Evolutionary conservation across 495 filamentous ascomycete species (phyloP).

Genomic region (Cetradonia linearis): DNA sequence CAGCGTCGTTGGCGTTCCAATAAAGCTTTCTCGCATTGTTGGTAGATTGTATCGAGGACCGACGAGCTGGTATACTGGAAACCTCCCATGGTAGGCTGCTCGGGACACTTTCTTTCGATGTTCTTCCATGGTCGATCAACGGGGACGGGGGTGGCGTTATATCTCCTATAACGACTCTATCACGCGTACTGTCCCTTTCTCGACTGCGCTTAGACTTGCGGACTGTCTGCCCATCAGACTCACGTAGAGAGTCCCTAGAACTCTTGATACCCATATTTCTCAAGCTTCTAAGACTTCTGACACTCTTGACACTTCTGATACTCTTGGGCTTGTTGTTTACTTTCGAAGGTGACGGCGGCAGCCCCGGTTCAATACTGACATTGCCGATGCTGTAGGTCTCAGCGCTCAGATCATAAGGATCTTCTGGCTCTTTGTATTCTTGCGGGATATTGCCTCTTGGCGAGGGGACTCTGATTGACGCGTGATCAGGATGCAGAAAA

Average conservation of each 20-base stretch:
- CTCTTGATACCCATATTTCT: constrained; percentile 51
- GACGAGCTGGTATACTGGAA: constrained; percentile 2
- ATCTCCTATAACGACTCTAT: constrained; percentile 40
- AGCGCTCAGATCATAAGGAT: constrained; percentile 16
- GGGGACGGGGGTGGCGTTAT: constrained; percentile 23
- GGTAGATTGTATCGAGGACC: constrained; percentile 12
- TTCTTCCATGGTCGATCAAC: constrained; percentile 30
- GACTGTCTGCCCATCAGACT: constrained; percentile 19
- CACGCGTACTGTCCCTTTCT: constrained; percentile 26
- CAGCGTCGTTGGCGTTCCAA: constrained; percentile 4
- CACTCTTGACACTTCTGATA: constrained; percentile 30
- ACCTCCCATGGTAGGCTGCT: constrained; percentile 3
- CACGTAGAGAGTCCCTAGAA: constrained; percentile 46
- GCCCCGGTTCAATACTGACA: constrained; percentile 46
- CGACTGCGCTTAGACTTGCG: not conserved
- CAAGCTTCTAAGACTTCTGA: constrained; percentile 29
- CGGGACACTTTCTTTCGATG: constrained; percentile 33
- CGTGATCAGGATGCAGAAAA: constrained; percentile 57
- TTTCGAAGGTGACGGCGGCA: constrained; percentile 35
- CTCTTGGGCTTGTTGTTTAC: constrained; percentile 47
- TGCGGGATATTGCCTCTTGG: not conserved
- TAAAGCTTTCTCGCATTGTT: not conserved
- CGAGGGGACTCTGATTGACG: constrained; percentile 40
- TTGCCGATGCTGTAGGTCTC: constrained; percentile 48
- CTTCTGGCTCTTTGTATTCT: constrained; percentile 5